Base-by-base conservation (phyloP, 2,329 filamentous ascomycete genomes). In the Fusarium hostae region DNA sequence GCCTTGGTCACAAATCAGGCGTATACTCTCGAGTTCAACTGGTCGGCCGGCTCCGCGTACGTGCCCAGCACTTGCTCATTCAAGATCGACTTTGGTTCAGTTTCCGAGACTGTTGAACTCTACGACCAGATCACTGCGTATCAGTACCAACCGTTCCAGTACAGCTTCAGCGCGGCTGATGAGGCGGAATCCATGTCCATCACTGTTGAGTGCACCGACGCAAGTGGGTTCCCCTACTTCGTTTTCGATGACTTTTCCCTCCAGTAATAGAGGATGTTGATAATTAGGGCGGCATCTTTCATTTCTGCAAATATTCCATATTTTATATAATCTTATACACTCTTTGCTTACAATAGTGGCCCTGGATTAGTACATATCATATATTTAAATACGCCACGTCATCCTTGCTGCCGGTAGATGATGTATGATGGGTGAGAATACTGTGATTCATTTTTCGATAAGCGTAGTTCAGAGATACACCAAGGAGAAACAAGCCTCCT, bases 401-500 rank as follows among this genome's bases (percentile, higher is more conserved):
- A 6, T 13, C 9, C 7, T 22, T 24, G 10, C 28, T 34, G 28
- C 28, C 10, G 5, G 18, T 11, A 0, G 3, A 32, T 32, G 8
- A 32, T 9, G 10, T 2, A 5, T 3, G 3, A 13, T 50, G 7
- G 18, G n/a, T 13, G 15, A 24, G 10, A 50, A 24, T 24, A 22
- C 15, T n/a, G n/a, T n/a, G n/a, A n/a, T n/a, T n/a, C n/a, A n/a
- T n/a, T n/a, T n/a, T n/a, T n/a, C n/a, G n/a, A n/a, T n/a, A n/a
- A n/a, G n/a, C 9, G 10, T 13, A 32, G n/a, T 18, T 9, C 15
- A 32, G 12, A 0, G 28, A 2, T 1, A 34, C 13, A 24, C n/a
- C 2, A 2, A 5, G 15, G 5, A 50, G 8, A 3, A 2, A 13
- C 1, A 2, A 32, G 2, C 5, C 9, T 13, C 3, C 1, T 15